A percentile compares a stretch with the other conserved stretches of the same genome.
These are phyloP conservation scores for Nakazawaea pomicola DNA, from an alignment of 805 yeast species.

Conservation along the genomic window DNA sequence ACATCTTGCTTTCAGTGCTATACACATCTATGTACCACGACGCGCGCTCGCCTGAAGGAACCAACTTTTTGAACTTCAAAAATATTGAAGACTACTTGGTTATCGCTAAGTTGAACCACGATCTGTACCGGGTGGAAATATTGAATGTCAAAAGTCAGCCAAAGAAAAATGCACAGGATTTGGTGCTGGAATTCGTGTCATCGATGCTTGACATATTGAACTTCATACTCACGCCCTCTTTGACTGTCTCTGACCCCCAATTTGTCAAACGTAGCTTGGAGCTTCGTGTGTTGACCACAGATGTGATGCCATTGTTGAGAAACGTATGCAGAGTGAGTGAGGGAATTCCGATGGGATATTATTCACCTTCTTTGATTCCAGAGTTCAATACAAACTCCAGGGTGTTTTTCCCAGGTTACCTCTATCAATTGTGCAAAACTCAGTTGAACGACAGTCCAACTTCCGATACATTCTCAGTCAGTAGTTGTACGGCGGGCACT, in stretches of 20 bases:
- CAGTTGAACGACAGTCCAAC: no score
- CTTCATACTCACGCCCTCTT: neutral
- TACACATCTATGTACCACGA: slow-evolving; percentile 3
- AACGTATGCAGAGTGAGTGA: neutral
- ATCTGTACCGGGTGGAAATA: neutral
- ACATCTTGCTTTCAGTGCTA: neutral
- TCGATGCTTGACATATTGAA: slow-evolving; percentile 1
- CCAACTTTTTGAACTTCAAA: neutral
- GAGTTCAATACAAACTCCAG: neutral
- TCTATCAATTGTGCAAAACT: slow-evolving; percentile 1
- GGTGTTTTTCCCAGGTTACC: slow-evolving; percentile 4
- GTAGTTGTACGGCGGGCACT: neutral
- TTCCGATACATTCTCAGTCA: neutral
- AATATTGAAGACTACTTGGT: slow-evolving; percentile 1
- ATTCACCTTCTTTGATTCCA: neutral
- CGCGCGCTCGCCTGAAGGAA: neutral
- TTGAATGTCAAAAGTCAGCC: neutral
- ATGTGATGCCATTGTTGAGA: neutral
- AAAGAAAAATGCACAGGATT: neutral
- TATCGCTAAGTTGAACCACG: slow-evolving; percentile 1
- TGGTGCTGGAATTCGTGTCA: slow-evolving; percentile 1
- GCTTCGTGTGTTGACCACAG: neutral
- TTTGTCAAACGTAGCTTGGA: neutral
- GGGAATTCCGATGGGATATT: slow-evolving; percentile 1
- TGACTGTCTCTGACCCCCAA: slow-evolving; percentile 3